Evolutionary conservation across 345 rosid species (phyloP), one percentile per base, ranked within the genome.

Genomic region (Aethionema arabicum): DNA sequence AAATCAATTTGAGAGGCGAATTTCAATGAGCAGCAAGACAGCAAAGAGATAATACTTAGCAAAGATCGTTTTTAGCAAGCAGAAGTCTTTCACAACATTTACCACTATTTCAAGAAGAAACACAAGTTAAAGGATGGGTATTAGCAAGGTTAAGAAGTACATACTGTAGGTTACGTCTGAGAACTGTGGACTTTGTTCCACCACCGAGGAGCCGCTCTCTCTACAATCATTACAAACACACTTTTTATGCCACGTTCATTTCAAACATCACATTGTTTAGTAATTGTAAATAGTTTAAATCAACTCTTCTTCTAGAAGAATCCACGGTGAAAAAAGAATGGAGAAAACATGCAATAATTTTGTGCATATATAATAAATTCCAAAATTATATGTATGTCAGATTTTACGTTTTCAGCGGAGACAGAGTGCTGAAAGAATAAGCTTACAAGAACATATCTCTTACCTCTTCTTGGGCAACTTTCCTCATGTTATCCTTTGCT

Each of bases 171-270:
- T 92, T 89, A 57, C 85, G 87, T 63, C 96, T 76, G 42, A 88
- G 90, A 59, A 80, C 76, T 4, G 96, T 92, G 40, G 96, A 92
- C 80, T 92, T 93, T 67, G 79, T 87, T 56, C 98, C 98, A 11
- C 98, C 93, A 32, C 98, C 98, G 40, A 92, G 77, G 62, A 92
- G 98, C 65, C 85, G 85, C 80, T 88, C 86, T 79, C 96, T 92
- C 96, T 90, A 61, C 57, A 72, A 77, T 35, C 32, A 61, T 67
- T 61, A 21, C 2, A 53, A 61, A 42, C 52, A 60, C 59, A 33
- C 54, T 59, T 68, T 11, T 36, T 6, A 53, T 21, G 27, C 27
- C 27, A 21, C 27, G 2, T 1, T 21, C 2, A 21, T 21, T 21
- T 21, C 27, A 21, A 21, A 21, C 2, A 21, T 21, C 2, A 21